Percentiles rank a stretch among this genome's conserved stretches.
Evolutionary conservation across 177 flowering plant species (phyloP).

Genomic region (Telopea speciosissima): DNA sequence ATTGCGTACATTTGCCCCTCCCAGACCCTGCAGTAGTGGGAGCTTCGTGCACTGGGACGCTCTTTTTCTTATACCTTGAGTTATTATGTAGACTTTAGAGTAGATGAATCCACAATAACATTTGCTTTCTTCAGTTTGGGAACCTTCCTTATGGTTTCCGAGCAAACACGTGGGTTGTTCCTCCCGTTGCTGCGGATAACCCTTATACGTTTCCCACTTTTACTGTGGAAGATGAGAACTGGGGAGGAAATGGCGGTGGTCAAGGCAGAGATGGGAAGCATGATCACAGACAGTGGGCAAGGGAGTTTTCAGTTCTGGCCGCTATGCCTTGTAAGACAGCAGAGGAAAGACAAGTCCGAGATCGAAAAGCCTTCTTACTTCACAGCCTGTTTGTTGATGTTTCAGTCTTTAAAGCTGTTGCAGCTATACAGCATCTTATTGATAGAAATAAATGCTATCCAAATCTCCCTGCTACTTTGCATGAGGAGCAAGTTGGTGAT

Average conservation of each 20-base stretch:
- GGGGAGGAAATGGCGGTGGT: conserved; percentile 97
- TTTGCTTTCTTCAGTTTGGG: conserved; percentile 61
- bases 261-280: conserved; percentile 71
- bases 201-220: conserved; percentile 63
- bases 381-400: conserved; percentile 90
- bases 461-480: conserved; percentile 19
- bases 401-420: conserved; percentile 77
- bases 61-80: too few relatives aligned
- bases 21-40: too few relatives aligned
- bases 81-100: not conserved
- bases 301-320: conserved; percentile 68
- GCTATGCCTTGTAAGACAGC: conserved; percentile 89
- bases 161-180: conserved; percentile 90
- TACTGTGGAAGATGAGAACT: conserved; percentile 81
- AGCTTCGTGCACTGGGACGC: too few relatives aligned
- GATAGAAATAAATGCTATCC: conserved; percentile 24
- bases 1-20: too few relatives aligned
- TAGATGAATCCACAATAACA: not conserved
- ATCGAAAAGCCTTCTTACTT: conserved; percentile 80
- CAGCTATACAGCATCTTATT: conserved; percentile 38
- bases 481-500: conserved; percentile 67
- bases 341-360: conserved; percentile 87
- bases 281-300: conserved; percentile 64
- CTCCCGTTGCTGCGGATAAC: conserved; percentile 66
- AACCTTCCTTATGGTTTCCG: conserved; percentile 95